These are phyloP conservation scores for Corymbia citriodora DNA, from an alignment of 441 rosid species.

Conservation along the genomic window DNA sequence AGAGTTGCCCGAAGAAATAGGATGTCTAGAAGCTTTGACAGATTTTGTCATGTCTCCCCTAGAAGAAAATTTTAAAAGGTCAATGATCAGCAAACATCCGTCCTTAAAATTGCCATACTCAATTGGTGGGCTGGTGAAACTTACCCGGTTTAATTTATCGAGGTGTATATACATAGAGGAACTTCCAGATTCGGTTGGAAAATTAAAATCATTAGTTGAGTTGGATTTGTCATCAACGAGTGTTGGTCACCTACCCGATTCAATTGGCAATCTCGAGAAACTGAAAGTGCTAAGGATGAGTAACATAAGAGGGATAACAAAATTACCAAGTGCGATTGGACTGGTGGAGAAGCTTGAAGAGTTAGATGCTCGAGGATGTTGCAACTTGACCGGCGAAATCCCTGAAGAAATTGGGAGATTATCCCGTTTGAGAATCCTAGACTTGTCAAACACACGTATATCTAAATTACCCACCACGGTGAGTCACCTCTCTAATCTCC, in stretches of 20 bases:
- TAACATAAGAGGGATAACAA: neutral
- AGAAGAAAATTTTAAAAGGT: too few relatives aligned
- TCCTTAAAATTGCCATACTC: neutral
- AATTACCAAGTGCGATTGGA: neutral
- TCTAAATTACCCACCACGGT: neutral
- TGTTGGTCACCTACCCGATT: neutral
- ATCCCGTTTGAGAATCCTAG: neutral
- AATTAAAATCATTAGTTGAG: neutral
- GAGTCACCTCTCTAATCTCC: neutral
- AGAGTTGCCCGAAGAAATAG: neutral
- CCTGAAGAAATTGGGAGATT: neutral
- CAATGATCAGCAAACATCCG: too few relatives aligned
- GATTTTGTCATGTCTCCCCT: neutral
- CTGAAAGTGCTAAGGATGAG: neutral
- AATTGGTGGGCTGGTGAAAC: neutral
- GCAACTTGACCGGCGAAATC: neutral
- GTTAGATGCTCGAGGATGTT: neutral
- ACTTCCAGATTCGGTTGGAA: neutral
- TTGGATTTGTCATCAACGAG: neutral
- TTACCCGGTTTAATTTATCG: neutral
- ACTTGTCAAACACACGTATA: rapidly evolving
- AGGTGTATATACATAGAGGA: neutral
- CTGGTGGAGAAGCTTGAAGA: neutral
- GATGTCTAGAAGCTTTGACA: neutral
- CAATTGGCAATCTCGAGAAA: neutral